phyloP scores from a whole-genome alignment of 441 rosid species.

The Flueggea neowawraea region DNA sequence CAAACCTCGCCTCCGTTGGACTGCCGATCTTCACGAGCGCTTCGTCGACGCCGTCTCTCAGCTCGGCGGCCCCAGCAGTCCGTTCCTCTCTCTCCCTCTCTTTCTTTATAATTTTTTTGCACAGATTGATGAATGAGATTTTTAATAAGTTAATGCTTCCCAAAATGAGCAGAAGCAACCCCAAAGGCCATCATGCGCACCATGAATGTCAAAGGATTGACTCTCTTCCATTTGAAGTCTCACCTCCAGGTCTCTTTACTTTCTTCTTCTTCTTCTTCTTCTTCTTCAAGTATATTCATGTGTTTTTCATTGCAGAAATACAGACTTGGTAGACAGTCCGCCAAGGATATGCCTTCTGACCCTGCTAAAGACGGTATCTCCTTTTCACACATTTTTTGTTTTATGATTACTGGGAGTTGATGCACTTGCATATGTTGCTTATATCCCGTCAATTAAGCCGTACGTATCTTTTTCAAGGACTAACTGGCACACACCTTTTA shows the following conservation, averaged over 20 bases:
- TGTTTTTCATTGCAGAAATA: slow-evolving; percentile 45
- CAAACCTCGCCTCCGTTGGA: slow-evolving; percentile 93
- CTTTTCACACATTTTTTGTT: too few relatives aligned
- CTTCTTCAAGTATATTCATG: background rate
- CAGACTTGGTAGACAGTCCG: slow-evolving; percentile 58
- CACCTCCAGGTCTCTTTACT: slow-evolving; percentile 56
- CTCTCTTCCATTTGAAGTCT: slow-evolving; percentile 68
- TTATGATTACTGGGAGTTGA: too few relatives aligned
- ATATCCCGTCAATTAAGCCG: too few relatives aligned
- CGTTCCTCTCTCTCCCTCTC: slow-evolving; percentile 15
- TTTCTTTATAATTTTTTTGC: too few relatives aligned
- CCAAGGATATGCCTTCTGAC: too few relatives aligned
- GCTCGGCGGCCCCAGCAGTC: slow-evolving; percentile 86
- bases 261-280: background rate
- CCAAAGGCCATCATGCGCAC: slow-evolving; percentile 73
- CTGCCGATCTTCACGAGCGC: slow-evolving; percentile 86
- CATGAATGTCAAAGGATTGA: slow-evolving; percentile 71
- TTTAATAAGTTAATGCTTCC: too few relatives aligned
- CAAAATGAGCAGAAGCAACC: slow-evolving; percentile 51
- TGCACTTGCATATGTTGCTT: too few relatives aligned
- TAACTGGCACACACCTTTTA: too few relatives aligned
- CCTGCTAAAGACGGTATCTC: too few relatives aligned
- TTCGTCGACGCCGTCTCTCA: slow-evolving; percentile 83
- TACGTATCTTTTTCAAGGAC: too few relatives aligned
- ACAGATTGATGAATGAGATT: too few relatives aligned